Percentiles rank a stretch among this genome's conserved stretches.
Evolutionary conservation across 768 basidiomycete genomes (phyloP).

Genomic region (Boletus subparvulus): DNA sequence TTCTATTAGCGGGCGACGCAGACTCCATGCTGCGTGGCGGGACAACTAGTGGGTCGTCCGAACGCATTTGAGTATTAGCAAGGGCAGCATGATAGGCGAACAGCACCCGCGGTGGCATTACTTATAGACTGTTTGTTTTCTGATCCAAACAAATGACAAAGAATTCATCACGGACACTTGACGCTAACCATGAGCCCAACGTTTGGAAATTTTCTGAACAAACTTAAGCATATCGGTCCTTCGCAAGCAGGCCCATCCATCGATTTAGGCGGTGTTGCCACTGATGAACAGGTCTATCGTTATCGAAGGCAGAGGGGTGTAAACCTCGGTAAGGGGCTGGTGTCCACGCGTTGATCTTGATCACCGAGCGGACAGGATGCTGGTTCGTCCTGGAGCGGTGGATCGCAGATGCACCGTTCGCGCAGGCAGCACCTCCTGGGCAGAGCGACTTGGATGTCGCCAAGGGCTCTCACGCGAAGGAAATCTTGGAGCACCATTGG

Average conservation of each 20-base stretch:
- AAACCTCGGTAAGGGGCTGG: conserved; percentile 58
- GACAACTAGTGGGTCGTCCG: background rate
- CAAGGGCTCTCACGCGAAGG: conserved; percentile 45
- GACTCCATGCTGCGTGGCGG: background rate
- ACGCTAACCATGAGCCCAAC: conserved; percentile 9
- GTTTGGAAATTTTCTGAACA: conserved; percentile 17
- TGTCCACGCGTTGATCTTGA: conserved; percentile 3
- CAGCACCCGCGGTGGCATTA: too few relatives aligned
- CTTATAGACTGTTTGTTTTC: conserved; percentile 9
- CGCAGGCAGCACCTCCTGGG: conserved; percentile 48
- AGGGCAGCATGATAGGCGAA: too few relatives aligned
- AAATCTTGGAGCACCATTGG: conserved; percentile 46
- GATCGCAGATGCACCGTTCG: conserved; percentile 64
- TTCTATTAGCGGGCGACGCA: too few relatives aligned
- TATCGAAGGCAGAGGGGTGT: conserved; percentile 79
- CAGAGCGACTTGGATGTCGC: conserved; percentile 75
- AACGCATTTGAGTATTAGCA: too few relatives aligned
- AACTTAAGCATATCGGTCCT: conserved; percentile 8
- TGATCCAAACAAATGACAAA: conserved; percentile 16
- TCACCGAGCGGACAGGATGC: conserved; percentile 45
- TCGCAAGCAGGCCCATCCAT: background rate
- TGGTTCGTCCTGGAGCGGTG: conserved; percentile 82
- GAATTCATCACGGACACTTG: too few relatives aligned
- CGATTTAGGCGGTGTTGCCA: conserved; percentile 5
- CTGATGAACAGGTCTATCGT: conserved; percentile 39